Base-by-base conservation (phyloP, 2,329 filamentous ascomycete genomes). In the Microcyclosporella mali region DNA sequence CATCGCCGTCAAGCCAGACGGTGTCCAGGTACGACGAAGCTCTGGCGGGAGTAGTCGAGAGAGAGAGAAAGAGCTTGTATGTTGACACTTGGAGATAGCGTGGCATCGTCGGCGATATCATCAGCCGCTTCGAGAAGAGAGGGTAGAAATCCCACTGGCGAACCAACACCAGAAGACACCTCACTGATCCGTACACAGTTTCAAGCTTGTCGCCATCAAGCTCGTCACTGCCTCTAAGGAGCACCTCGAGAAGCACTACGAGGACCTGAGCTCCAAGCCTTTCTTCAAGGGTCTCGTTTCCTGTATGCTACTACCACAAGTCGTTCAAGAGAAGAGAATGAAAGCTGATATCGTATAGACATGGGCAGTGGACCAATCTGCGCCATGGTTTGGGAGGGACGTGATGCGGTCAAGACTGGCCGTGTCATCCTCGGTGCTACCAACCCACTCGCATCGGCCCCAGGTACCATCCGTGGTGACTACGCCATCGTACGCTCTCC, bases 1-100 rank as follows among this genome's bases (percentile, higher is more conserved):
- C 86, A 97, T 97, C 81, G 92, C 92, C 70, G 88, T 98, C 82
- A 98, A 98, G 88, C 92, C 90, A 63, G 92, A 97, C 76, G 92
- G 92, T 72, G 92, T 97, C 75, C 92, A 95, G 84, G 88, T 94
- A 83, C 60, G 74, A 44, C 37, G 6, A 11, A n/a, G n/a, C 9
- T 12, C 18, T 28, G 2, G 4, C 27, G 30, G 16, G 18, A 29
- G 3, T 8, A 18, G 14, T 8, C 3, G 16, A 11, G 10, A 21
- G 16, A 11, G 10, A 21, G 16, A 4, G 9, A 6, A 25, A 15
- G 12, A 25, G 15, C 15, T 38, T 4, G 29, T 14, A 31, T 15
- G 34, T 47, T 53, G 41, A 57, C 43, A 15, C 29, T n/a, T 21
- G 19, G 30, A 48, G 21, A 19, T 67, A 95, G 89, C 90, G 92